Evolutionary conservation across 2,329 filamentous ascomycete species (phyloP).

Genomic region (Scopulariopsis brevicaulis): DNA sequence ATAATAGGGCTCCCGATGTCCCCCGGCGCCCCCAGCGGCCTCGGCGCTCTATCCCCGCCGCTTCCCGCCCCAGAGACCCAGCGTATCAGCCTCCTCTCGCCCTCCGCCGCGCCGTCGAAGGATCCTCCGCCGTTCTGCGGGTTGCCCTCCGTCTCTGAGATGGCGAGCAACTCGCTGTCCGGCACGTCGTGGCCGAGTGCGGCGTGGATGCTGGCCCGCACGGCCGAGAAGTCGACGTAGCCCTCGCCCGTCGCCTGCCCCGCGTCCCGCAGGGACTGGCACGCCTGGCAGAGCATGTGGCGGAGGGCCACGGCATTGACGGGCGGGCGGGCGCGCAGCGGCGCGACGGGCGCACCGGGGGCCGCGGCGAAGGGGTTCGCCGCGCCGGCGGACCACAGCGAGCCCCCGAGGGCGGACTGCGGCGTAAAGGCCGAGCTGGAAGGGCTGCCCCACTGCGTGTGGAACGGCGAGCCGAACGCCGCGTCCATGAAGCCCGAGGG

Average conservation of each 20-base stretch:
- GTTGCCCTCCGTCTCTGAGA: conserved; percentile 87
- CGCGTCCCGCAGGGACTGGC: conserved; percentile 44
- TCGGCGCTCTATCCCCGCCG: conserved; percentile 17
- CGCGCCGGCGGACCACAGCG: conserved; percentile 23
- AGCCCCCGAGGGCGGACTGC: conserved; percentile 33
- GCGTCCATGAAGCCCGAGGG: conserved; percentile 24
- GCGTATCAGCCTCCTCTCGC: conserved; percentile 29
- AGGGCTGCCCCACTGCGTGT: conserved; percentile 28
- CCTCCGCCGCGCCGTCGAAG: conserved; percentile 55
- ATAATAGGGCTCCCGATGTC: conserved; percentile 55
- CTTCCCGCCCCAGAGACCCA: conserved; percentile 40
- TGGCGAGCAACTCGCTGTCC: conserved; percentile 62
- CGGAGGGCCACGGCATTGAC: conserved; percentile 46
- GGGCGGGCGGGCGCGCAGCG: background rate
- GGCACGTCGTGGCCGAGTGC: conserved; percentile 25
- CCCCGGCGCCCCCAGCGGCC: conserved; percentile 44
- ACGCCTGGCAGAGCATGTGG: conserved; percentile 66
- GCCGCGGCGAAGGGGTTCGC: conserved; percentile 15
- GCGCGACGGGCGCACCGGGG: conserved; percentile 19
- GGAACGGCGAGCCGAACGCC: conserved; percentile 21
- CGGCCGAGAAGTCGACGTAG: conserved; percentile 57
- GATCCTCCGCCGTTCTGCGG: conserved; percentile 79
- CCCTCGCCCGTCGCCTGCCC: conserved; percentile 36
- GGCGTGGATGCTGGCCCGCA: conserved; percentile 55
- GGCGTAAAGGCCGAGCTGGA: conserved; percentile 24